These are phyloP conservation scores for Claviceps monticola DNA, from an alignment of 2,329 filamentous ascomycete genomes.

Conservation along the genomic window DNA sequence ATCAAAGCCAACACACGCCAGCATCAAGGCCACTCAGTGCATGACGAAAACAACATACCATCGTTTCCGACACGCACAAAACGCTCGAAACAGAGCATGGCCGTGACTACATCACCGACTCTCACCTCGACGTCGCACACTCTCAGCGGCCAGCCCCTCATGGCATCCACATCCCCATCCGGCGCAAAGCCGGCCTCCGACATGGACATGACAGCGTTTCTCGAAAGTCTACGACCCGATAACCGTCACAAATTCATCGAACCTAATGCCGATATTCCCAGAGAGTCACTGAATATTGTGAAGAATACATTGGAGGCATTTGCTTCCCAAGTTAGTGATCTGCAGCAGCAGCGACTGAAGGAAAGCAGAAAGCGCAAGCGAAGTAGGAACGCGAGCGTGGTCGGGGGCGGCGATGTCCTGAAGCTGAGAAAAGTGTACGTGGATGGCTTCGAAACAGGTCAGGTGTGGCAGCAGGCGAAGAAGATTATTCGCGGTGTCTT, in stretches of 20 bases:
- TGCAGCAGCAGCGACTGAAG: slow-evolving; percentile 55
- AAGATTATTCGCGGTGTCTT: slow-evolving; percentile 55
- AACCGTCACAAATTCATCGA: slow-evolving; percentile 66
- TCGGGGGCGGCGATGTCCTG: slow-evolving; percentile 37
- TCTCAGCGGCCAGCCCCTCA: slow-evolving; percentile 36
- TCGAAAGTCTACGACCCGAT: slow-evolving; percentile 41
- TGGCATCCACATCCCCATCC: slow-evolving; percentile 25
- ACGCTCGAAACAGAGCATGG: slow-evolving; percentile 17
- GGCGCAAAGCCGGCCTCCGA: slow-evolving; percentile 17
- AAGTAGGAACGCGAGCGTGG: slow-evolving; percentile 28
- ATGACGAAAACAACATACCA: background rate
- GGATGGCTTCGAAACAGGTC: slow-evolving; percentile 73
- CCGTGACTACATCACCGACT: slow-evolving; percentile 37
- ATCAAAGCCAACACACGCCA: background rate
- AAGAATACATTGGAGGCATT: slow-evolving; percentile 71
- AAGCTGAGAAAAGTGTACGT: slow-evolving; percentile 74
- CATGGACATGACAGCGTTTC: slow-evolving; percentile 33
- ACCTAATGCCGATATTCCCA: slow-evolving; percentile 51
- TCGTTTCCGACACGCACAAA: background rate
- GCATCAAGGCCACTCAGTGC: background rate
- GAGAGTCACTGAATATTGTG: slow-evolving; percentile 58
- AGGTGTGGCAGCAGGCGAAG: slow-evolving; percentile 89
- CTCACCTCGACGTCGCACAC: slow-evolving; percentile 52
- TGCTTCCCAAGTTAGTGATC: slow-evolving; percentile 57
- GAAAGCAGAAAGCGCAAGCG: slow-evolving; percentile 70